phyloP scores from a whole-genome alignment of 352 stramenopile genomes.

The Pythium scleroteichum region DNA sequence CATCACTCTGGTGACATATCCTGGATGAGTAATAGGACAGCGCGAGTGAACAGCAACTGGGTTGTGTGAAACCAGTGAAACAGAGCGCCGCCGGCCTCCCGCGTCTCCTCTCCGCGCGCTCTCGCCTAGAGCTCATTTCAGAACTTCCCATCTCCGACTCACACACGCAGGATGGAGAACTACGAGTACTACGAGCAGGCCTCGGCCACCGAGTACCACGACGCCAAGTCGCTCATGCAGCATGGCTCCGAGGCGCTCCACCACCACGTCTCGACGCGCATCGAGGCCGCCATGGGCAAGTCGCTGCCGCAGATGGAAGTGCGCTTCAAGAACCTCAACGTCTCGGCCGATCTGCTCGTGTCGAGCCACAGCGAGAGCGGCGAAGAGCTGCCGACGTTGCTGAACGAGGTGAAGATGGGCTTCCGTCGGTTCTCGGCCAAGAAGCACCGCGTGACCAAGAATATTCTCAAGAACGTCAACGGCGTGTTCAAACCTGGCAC shows the following conservation, averaged over 20 bases:
- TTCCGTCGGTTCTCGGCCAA: slow-evolving; percentile 14
- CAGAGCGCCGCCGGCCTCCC: too few species aligned
- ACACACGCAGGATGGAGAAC: neutral
- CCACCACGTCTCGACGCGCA: slow-evolving; percentile 28
- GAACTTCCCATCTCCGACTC: slow-evolving; percentile 1
- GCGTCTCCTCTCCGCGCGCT: too few species aligned
- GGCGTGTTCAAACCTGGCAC: slow-evolving; percentile 32
- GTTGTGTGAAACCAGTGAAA: too few species aligned
- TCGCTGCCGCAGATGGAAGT: slow-evolving; percentile 29
- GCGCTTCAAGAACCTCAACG: slow-evolving; percentile 35
- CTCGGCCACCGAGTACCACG: slow-evolving; percentile 2
- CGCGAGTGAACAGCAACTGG: too few species aligned
- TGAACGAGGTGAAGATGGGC: slow-evolving; percentile 11
- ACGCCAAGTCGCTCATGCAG: slow-evolving; percentile 19
- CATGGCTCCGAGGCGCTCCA: slow-evolving; percentile 36
- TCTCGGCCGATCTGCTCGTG: slow-evolving; percentile 34
- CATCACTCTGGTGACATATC: neutral
- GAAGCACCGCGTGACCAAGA: slow-evolving; percentile 25
- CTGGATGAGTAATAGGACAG: neutral
- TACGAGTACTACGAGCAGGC: slow-evolving; percentile 3
- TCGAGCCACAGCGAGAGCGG: slow-evolving; percentile 1
- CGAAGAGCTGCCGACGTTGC: slow-evolving; percentile 20
- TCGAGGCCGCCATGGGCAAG: slow-evolving; percentile 32
- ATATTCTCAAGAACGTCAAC: slow-evolving; percentile 32
- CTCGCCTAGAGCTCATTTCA: neutral